phyloP scores from a whole-genome alignment of 2,329 filamentous ascomycete genomes.

The Elsinoe australis region DNA sequence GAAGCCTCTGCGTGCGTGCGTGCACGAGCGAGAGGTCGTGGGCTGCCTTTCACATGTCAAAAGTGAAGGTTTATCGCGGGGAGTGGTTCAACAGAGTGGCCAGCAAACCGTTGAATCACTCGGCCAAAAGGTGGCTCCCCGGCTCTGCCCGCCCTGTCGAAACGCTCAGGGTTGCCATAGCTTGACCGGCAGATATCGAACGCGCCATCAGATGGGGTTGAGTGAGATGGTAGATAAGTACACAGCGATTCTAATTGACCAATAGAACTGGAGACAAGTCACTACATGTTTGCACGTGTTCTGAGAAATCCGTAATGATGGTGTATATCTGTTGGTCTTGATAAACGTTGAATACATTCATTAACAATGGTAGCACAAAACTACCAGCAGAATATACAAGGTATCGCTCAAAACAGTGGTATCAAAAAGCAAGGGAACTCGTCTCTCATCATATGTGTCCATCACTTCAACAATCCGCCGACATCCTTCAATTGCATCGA shows the following conservation, averaged over 20 bases:
- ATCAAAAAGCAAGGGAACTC: slow-evolving; percentile 6
- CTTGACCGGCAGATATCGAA: slow-evolving; percentile 11
- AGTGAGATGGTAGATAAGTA: background rate
- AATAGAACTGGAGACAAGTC: too few species aligned
- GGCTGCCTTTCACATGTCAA: slow-evolving; percentile 13
- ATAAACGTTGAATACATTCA: too few species aligned
- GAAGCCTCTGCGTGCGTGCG: slow-evolving; percentile 1
- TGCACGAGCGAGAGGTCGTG: background rate
- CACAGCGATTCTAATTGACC: too few species aligned
- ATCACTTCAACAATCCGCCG: slow-evolving; percentile 9
- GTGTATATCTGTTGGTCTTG: too few species aligned
- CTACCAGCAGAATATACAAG: background rate
- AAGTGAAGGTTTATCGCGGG: background rate
- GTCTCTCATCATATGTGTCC: slow-evolving; percentile 6
- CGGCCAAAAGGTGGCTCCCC: background rate
- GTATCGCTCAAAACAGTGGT: slow-evolving; percentile 7
- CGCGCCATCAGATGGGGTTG: background rate
- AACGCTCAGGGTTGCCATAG: slow-evolving; percentile 7
- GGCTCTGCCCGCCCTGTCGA: background rate
- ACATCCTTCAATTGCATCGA: slow-evolving; percentile 16
- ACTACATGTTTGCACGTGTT: too few species aligned
- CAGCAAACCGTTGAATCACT: slow-evolving; percentile 10
- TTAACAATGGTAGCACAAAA: background rate
- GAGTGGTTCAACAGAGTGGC: slow-evolving; percentile 11
- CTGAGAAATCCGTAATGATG: too few species aligned